Base-by-base conservation (phyloP, 495 filamentous ascomycete species). In the Neurospora tetraspora region DNA sequence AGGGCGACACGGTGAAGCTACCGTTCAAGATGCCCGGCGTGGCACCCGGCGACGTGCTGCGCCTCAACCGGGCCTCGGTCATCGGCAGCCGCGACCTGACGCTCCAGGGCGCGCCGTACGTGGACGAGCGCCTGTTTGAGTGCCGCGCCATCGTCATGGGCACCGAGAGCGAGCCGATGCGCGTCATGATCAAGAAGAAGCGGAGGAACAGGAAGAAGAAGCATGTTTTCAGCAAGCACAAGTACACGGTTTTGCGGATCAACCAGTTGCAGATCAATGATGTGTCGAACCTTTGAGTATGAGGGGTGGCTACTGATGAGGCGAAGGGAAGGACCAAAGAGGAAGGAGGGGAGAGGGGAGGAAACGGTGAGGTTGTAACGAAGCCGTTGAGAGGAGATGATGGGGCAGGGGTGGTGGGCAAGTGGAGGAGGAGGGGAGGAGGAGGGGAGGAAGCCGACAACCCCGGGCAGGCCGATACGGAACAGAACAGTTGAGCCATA, bases 21-120 rank as follows among this genome's bases (percentile, higher is more conserved):
- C 96, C 96, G n/a, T 98, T 98, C 87, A 88, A 88, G 75, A 94
- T 98, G 91, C 90, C 91, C 36, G 89, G 88, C 37, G 95, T 96
- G 2, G 82, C 86, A 70, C 89, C 93, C 1, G 96, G 96, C 1
- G 94, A 97, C 77, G 81, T 93, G 42, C 83, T 99, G 65, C 92
- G 94, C 18, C 88, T 99, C 68, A 94, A 97, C 82, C 89, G 93
- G 31, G 96, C 93, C 23, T 88, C 86, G 8, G 84, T 87, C 34
- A 78, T 99, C 12, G 96, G 96, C 6, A 94, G 91, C 68, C 87
- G 96, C 71, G 96, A 98, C 76, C 97, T 92, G 83, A 97, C 96
- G 39, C 83, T 98, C 61, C 90, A 93, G 78, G 94, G 92, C 31
- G 78, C 81, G 16, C 92, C 91, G 27, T 92, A 89, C 80, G 80